Evolutionary conservation across 352 stramenopile genomes (phyloP).

Genomic region (Pythium insidiosum): DNA sequence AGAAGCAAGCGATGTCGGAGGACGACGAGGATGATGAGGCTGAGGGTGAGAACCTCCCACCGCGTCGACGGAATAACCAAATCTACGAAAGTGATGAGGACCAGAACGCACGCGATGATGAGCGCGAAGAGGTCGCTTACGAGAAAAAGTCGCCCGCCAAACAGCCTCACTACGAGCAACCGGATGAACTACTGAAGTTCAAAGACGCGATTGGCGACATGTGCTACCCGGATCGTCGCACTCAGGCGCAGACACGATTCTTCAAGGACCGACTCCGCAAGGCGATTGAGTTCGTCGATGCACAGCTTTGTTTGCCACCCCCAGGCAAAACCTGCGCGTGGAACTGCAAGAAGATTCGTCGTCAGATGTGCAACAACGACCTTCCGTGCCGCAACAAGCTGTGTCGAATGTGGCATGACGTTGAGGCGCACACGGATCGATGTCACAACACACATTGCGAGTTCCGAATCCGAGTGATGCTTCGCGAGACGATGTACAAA

Average conservation of each 20-base stretch:
- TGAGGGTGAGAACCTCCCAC: not conserved
- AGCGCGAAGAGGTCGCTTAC: not conserved
- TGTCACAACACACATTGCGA: conserved; percentile 59
- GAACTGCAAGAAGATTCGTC: conserved; percentile 54
- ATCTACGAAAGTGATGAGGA: conserved; percentile 12
- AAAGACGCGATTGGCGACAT: conserved; percentile 60
- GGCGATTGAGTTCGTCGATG: conserved; percentile 63
- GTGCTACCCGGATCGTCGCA: conserved; percentile 52
- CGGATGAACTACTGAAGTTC: conserved; percentile 50
- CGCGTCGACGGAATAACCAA: conserved; percentile 3
- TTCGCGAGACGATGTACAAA: conserved; percentile 71
- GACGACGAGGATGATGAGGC: too few species aligned
- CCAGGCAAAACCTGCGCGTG: conserved; percentile 31
- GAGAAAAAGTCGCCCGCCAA: not conserved
- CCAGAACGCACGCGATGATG: conserved; percentile 9
- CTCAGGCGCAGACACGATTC: conserved; percentile 40
- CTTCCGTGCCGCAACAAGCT: conserved; percentile 60
- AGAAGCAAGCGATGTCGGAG: too few species aligned
- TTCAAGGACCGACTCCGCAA: conserved; percentile 63
- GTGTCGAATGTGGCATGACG: conserved; percentile 66
- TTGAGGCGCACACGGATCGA: conserved; percentile 59
- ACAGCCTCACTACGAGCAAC: conserved; percentile 27
- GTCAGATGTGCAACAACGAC: conserved; percentile 55
- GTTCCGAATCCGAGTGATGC: conserved; percentile 62
- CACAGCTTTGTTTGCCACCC: conserved; percentile 47